Evolutionary conservation across 768 basidiomycete genomes (phyloP).

Genomic region (Podaxis mareebaensis): DNA sequence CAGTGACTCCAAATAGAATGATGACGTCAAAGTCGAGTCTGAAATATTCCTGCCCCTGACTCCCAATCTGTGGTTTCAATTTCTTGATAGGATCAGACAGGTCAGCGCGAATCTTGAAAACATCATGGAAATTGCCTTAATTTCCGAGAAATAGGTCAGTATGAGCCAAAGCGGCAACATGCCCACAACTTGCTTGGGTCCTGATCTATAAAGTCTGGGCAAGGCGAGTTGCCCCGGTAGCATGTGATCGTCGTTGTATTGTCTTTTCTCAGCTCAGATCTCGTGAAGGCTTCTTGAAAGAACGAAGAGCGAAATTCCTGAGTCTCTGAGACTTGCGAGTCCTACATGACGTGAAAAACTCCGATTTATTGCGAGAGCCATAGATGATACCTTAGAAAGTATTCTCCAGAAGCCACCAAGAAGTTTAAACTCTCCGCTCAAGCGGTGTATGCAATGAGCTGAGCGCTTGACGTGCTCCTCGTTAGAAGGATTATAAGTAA

Average conservation of each 20-base stretch:
- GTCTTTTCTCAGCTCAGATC: conserved; percentile 10
- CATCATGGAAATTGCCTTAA: conserved; percentile 20
- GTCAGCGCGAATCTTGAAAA: conserved; percentile 25
- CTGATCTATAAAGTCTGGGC: conserved; percentile 24
- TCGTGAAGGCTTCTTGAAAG: conserved; percentile 10
- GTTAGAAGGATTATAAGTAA: conserved; percentile 14
- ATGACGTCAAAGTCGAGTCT: conserved; percentile 36
- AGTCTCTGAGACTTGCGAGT: conserved; percentile 24
- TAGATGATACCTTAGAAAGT: conserved; percentile 12
- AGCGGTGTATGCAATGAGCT: background rate
- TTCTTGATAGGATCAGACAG: conserved; percentile 16
- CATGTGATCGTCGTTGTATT: conserved; percentile 20
- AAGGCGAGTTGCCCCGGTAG: conserved; percentile 21
- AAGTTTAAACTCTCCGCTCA: conserved; percentile 12
- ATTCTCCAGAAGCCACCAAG: conserved; percentile 17
- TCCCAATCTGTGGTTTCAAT: conserved; percentile 6
- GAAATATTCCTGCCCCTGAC: conserved; percentile 21
- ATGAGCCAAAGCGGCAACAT: background rate
- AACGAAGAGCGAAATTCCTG: conserved; percentile 23
- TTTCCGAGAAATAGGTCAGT: background rate
- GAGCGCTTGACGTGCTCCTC: conserved; percentile 15
- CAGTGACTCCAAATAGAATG: conserved; percentile 44
- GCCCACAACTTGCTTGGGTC: conserved; percentile 20
- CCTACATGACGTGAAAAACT: conserved; percentile 12
- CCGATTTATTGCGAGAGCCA: background rate